phyloP scores from a whole-genome alignment of 2,329 filamentous ascomycete species.

The Phialemoniopsis sp. region DNA sequence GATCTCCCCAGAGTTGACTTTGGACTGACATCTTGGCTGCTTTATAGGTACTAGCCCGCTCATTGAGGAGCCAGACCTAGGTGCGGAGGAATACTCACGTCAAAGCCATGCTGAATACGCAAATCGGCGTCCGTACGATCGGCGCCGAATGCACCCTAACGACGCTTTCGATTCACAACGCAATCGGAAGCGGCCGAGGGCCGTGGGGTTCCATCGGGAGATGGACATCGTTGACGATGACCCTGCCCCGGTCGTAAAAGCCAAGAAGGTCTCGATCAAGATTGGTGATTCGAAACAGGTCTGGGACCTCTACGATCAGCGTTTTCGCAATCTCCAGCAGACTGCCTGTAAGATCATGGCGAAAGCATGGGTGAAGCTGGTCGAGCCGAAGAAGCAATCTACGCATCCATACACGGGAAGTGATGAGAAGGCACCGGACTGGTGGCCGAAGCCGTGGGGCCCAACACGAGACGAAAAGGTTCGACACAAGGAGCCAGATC shows the following conservation, averaged over 20 bases:
- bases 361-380: conserved; percentile 71
- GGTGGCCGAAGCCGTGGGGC: conserved; percentile 61
- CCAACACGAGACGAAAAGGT: conserved; percentile 48
- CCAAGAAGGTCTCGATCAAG: conserved; percentile 38
- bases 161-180: conserved; percentile 20
- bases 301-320: conserved; percentile 54
- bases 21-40: conserved; percentile 13
- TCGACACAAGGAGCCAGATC: conserved; percentile 69
- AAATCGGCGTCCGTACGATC: conserved; percentile 17
- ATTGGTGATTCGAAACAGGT: conserved; percentile 52
- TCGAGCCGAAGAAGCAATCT: conserved; percentile 75
- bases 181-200: conserved; percentile 30
- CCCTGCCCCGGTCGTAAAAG: conserved; percentile 26
- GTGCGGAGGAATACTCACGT: conserved; percentile 3
- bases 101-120: conserved; percentile 10
- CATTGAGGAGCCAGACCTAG: conserved; percentile 10
- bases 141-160: conserved; percentile 14
- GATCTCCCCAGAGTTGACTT: conserved; percentile 11
- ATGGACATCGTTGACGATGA: conserved; percentile 34
- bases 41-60: conserved; percentile 17
- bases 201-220: conserved; percentile 23
- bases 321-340: conserved; percentile 66
- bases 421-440: conserved; percentile 57
- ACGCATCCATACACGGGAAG: conserved; percentile 68
- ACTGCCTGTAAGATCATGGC: conserved; percentile 67